Conservation (phyloP, 495 filamentous ascomycete genomes). For the Astrothelium macrocarpum region DNA sequence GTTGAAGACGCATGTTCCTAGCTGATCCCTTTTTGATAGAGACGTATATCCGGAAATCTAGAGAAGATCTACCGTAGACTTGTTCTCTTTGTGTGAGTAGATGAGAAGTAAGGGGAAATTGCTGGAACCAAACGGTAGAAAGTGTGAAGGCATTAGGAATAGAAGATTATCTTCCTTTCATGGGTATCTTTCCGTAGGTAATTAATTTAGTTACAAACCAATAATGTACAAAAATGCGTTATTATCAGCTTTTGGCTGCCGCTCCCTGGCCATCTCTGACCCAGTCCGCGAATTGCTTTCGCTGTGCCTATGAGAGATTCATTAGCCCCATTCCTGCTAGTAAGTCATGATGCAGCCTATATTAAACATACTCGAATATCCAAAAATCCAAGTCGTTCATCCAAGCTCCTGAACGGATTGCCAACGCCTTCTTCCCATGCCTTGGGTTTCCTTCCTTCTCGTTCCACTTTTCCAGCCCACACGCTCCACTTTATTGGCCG, state of each 20-base stretch:
- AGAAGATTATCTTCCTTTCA: neutral
- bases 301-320: conserved; percentile 17
- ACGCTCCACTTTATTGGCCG: conserved; percentile 35
- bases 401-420: conserved; percentile 32
- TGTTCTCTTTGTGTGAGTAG: neutral
- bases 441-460: conserved; percentile 16
- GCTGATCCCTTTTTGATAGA: conserved; percentile 22
- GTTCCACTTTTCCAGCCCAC: conserved; percentile 34
- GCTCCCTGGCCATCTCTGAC: conserved; percentile 23
- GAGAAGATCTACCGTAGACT: neutral
- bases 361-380: conserved; percentile 33
- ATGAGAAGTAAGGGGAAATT: neutral
- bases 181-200: neutral
- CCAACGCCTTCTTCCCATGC: conserved; percentile 24
- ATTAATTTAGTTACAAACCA: neutral
- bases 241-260: neutral
- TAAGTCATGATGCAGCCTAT: neutral
- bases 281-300: conserved; percentile 36
- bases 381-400: conserved; percentile 35
- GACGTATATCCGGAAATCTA: conserved; percentile 55
- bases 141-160: neutral
- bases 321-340: neutral
- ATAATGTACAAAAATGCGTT: neutral
- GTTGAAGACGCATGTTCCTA: neutral
- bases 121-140: neutral